phyloP scores from a whole-genome alignment of 495 filamentous ascomycete genomes.

The Talaromyces borbonicus region DNA sequence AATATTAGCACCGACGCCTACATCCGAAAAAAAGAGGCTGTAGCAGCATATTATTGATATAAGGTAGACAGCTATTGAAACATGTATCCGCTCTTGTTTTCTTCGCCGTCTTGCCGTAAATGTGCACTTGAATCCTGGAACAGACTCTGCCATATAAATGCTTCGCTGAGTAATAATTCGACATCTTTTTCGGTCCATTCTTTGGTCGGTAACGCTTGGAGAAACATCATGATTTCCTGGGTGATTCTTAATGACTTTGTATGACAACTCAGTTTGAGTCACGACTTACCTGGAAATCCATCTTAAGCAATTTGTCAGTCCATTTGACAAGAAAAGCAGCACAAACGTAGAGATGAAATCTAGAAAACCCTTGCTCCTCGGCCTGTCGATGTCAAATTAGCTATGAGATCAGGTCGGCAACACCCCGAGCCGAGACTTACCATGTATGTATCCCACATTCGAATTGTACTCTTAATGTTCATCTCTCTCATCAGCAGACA shows the following conservation, averaged over 20 bases:
- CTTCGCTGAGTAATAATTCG: constrained; percentile 88
- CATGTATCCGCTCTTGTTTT: background rate
- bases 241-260: constrained; percentile 2
- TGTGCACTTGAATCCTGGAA: constrained; percentile 85
- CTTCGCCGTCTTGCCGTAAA: constrained; percentile 43
- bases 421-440: constrained; percentile 37
- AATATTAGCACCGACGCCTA: too few relatives aligned
- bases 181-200: constrained; percentile 98
- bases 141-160: constrained; percentile 90
- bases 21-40: too few relatives aligned
- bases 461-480: constrained; percentile 86
- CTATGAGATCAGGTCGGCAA: background rate
- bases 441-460: constrained; percentile 99
- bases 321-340: constrained; percentile 98
- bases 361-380: constrained; percentile 95
- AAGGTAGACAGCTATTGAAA: background rate
- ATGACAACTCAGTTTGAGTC: background rate
- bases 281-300: constrained; percentile 30
- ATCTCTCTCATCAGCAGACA: constrained; percentile 96
- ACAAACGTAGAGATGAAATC: constrained; percentile 97
- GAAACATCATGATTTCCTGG: constrained; percentile 97
- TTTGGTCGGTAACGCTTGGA: constrained; percentile 89
- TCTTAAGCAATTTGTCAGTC: constrained; percentile 88
- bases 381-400: constrained; percentile 43
- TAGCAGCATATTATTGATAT: background rate